phyloP scores from a whole-genome alignment of 2,329 filamentous ascomycete genomes.

The Penicillium hesseltinei region DNA sequence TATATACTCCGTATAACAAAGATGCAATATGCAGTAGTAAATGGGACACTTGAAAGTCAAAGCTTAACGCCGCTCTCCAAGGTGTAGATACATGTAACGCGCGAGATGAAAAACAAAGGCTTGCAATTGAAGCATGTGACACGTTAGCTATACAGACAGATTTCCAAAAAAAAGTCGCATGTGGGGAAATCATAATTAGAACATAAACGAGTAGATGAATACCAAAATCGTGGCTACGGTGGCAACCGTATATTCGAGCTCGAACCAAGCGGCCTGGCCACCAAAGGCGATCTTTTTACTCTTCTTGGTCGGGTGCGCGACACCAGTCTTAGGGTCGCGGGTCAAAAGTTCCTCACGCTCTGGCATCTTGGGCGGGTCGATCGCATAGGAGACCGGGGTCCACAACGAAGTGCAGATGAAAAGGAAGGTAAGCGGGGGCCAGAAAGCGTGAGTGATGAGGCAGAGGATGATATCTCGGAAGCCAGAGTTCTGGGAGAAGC shows the following conservation, averaged over 20 bases:
- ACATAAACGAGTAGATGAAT: constrained; percentile 47
- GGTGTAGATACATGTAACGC: background rate
- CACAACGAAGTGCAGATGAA: constrained; percentile 56
- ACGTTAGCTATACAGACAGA: constrained; percentile 7
- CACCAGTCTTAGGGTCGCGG: constrained; percentile 52
- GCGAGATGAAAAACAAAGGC: background rate
- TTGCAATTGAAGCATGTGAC: constrained; percentile 1
- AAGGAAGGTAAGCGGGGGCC: constrained; percentile 60
- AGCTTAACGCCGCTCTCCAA: background rate
- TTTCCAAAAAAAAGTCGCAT: background rate
- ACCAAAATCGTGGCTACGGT: constrained; percentile 52
- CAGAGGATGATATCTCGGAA: constrained; percentile 48
- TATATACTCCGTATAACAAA: background rate
- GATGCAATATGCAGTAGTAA: background rate
- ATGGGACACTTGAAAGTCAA: background rate
- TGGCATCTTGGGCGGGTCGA: constrained; percentile 59
- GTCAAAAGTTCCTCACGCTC: constrained; percentile 58
- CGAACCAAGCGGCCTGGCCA: constrained; percentile 56
- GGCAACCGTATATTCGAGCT: constrained; percentile 54
- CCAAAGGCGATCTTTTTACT: constrained; percentile 58
- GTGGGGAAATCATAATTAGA: constrained; percentile 11
- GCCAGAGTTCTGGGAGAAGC: constrained; percentile 43
- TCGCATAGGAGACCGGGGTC: constrained; percentile 61
- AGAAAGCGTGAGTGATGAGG: constrained; percentile 60
- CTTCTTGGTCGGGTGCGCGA: constrained; percentile 45